Evolutionary conservation across 2,329 filamentous ascomycete genomes (phyloP), one percentile per base, ranked within the genome.

Genomic region (Diaporthe citriasiana): DNA sequence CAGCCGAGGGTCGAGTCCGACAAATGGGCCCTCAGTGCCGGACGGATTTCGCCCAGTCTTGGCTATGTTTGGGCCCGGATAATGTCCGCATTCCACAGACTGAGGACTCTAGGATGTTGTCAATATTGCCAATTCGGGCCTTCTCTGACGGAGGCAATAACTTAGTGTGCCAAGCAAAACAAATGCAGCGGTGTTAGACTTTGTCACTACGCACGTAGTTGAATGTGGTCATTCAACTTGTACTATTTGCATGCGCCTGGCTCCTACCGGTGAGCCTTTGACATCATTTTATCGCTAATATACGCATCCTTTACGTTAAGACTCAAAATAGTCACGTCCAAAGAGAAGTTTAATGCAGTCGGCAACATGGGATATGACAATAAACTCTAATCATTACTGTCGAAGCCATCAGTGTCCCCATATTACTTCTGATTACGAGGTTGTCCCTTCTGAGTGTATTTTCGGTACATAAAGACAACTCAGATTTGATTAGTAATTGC

Each of bases 71-170:
- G n/a, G 33, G 33, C 33, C 63, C 47, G 63, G 63, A 53, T 47
- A 53, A 68, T 40, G 63, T 53, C 63, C 45, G 45, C 47, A 38
- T 40, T 6, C 63, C 63, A 51, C 63, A 30, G 22, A 50, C 22
- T 17, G 35, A 50, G 1, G 27, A 7, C 30, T 66, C 63, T 35
- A 68, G 45, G 3, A 13, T n/a, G 4, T 51, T 66, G 45, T 51
- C 45, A 38, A 33, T 38, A 51, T 66, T 66, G 7, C 45, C 40
- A 12, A 8, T 38, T 51, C 25, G 30, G 50, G 60, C 15, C 30
- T 66, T 22, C 30, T 66, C 42, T 66, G 27, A 66, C 60, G 51
- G 45, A 45, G 60, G 45, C 45, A 51, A 19, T 22, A 38, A 51
- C 38, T 27, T 38, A 66, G 30, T 66, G 22, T 35, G 27, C 60